Conservation (phyloP, 257 asterid species). For the Ligustrum vulgare region DNA sequence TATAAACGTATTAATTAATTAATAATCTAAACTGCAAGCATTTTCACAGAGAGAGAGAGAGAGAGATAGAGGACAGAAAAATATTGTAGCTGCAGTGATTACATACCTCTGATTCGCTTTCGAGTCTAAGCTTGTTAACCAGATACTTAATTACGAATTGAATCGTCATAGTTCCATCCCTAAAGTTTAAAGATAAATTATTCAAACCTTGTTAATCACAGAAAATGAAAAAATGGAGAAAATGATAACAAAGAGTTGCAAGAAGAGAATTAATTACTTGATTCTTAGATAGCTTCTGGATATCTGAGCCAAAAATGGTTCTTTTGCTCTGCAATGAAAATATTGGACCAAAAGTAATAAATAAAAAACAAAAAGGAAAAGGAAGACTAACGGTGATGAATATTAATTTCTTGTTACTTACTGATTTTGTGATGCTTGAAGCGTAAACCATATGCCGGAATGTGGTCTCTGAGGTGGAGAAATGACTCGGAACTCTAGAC, state of each 20-base stretch:
- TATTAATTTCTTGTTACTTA: slow-evolving; percentile 32
- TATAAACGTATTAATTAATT: not conserved
- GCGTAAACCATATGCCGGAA: slow-evolving; percentile 88
- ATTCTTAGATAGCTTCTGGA: slow-evolving; percentile 87
- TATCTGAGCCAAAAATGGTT: slow-evolving; percentile 85
- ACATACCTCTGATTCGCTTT: slow-evolving; percentile 90
- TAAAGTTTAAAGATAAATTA: slow-evolving; percentile 15
- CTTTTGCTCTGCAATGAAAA: slow-evolving; percentile 56
- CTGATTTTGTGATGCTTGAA: slow-evolving; percentile 77
- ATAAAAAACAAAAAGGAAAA: not conserved
- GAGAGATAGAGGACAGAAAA: not conserved
- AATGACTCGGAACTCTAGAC: slow-evolving; percentile 62
- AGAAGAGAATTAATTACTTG: slow-evolving; percentile 55
- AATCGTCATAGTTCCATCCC: slow-evolving; percentile 89
- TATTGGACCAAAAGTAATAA: not conserved
- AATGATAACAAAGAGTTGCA: not conserved
- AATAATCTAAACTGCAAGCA: not conserved
- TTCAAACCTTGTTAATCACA: not conserved
- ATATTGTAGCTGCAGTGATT: not conserved
- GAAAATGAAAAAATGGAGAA: not conserved
- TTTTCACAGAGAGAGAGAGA: not conserved
- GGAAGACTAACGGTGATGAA: not conserved
- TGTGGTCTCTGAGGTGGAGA: slow-evolving; percentile 77
- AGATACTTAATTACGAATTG: slow-evolving; percentile 78
- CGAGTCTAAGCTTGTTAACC: slow-evolving; percentile 77